Evolutionary conservation across 177 flowering plant species (phyloP).

Genomic region (Vitis hybrid): DNA sequence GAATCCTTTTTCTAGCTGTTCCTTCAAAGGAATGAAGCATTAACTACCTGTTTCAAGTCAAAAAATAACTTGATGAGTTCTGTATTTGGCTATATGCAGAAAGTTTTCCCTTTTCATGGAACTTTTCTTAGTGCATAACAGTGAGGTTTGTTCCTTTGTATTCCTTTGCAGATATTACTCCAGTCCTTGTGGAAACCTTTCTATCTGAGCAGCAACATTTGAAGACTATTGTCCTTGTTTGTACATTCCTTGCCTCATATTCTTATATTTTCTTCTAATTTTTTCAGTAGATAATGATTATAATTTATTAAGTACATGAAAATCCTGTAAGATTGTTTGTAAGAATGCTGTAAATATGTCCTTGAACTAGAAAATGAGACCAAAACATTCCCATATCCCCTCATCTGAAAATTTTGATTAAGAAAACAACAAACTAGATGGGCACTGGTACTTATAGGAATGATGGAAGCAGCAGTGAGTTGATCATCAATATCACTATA

Average conservation of each 20-base stretch:
- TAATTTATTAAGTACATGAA: not conserved
- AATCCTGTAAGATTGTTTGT: not conserved
- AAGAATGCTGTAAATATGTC: not conserved
- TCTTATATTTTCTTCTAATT: conserved; percentile 4
- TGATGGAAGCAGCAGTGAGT: too few relatives aligned
- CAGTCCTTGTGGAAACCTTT: conserved; percentile 41
- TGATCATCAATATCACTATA: too few relatives aligned
- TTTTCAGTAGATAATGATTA: not conserved
- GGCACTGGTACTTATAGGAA: too few relatives aligned
- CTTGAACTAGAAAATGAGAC: not conserved
- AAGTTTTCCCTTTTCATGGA: not conserved
- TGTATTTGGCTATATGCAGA: not conserved
- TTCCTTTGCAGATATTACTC: conserved; percentile 38
- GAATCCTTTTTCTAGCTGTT: too few relatives aligned
- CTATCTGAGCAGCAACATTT: conserved; percentile 29
- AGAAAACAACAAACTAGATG: not conserved
- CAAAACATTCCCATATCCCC: not conserved
- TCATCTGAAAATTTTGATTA: not conserved
- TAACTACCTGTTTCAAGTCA: not conserved
- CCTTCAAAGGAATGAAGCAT: too few relatives aligned
- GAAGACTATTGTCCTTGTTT: conserved; percentile 88
- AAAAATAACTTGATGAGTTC: not conserved
- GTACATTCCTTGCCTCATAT: conserved; percentile 66
- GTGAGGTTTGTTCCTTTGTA: not conserved
- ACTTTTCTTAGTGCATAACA: not conserved